Base-by-base conservation (phyloP, 345 rosid species). In the Streptanthus diversifolius region DNA sequence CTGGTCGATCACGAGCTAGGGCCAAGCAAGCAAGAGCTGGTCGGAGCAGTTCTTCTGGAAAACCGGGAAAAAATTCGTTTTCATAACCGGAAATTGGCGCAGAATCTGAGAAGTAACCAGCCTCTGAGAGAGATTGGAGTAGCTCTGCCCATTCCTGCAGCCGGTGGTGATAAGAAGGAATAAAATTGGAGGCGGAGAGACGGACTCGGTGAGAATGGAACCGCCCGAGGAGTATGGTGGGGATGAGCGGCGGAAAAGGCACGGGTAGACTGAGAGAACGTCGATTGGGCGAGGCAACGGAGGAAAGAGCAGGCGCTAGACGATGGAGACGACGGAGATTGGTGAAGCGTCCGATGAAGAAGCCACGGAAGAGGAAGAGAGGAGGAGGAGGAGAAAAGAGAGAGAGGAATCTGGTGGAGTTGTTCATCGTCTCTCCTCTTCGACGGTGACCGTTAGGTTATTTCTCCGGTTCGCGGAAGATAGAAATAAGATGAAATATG, bases 21-120 rank as follows among this genome's bases (percentile, higher is more conserved):
- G 92, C 80, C 71, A 90, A 73, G 87, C 91, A 90, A 35, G 90
- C 95, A 24, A 49, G 27, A 27, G 83, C 83, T 49, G 85, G 87
- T 19, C 73, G 71, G 41, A 82, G n/a, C 52, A 92, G 72, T 25
- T 82, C 88, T 53, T 88, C 85, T 5, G 86, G 82, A 53, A 85
- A 83, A 65, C 75, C 72, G 24, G 72, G 66, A 29, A 66, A 80
- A 25, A 83, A 77, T 35, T 82, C 86, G 49, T 7, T 64, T 9
- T 73, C 53, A 3, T 22, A 56, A 61, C 22, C 66, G 58, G 43
- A 30, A 39, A 33, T 15, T 35, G 40, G 9, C 9, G n/a, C 66
- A 1, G 75, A 52, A 66, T 71, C 74, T 39, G 68, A 57, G 19
- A 82, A 77, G 72, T 85, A 82, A 2, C 87, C 90, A 25, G 79